Conservation (phyloP, 768 basidiomycete genomes). For the Termitomyces eurrhizus region DNA sequence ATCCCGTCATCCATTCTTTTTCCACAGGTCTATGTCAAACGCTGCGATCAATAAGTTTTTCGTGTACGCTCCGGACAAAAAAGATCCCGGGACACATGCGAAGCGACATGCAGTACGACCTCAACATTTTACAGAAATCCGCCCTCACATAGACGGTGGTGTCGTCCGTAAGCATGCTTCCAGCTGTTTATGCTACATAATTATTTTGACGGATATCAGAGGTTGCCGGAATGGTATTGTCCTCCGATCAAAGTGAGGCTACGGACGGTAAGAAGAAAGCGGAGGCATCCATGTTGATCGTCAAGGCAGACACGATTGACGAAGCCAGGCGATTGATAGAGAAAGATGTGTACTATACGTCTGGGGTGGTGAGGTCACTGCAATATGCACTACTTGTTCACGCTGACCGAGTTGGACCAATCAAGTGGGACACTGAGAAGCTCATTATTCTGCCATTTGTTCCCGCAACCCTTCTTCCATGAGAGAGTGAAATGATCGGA, state of each 20-base stretch:
- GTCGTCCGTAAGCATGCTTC: conserved; percentile 33
- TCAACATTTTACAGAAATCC: conserved; percentile 38
- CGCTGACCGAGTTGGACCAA: neutral
- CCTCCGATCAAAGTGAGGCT: conserved; percentile 37
- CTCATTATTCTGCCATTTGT: conserved; percentile 46
- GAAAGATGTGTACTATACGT: conserved; percentile 34
- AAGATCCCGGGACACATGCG: conserved; percentile 37
- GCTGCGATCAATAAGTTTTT: conserved; percentile 33
- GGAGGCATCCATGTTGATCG: conserved; percentile 48
- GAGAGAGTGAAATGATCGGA: conserved; percentile 8
- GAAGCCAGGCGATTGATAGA: conserved; percentile 30
- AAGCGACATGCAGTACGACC: conserved; percentile 44
- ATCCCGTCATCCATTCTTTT: neutral
- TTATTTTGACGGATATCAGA: conserved; percentile 25
- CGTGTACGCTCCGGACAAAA: conserved; percentile 53
- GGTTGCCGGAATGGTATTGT: conserved; percentile 46
- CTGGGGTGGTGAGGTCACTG: conserved; percentile 31
- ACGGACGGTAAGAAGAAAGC: conserved; percentile 35
- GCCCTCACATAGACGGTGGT: conserved; percentile 33
- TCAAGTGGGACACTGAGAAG: conserved; percentile 59
- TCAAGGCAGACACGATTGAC: conserved; percentile 48
- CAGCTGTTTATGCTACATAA: neutral
- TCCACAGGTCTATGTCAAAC: conserved; percentile 7
- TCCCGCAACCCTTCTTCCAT: conserved; percentile 29
- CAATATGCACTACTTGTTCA: neutral